These are phyloP conservation scores for Bimuria novae-zelandiae DNA, from an alignment of 2,329 filamentous ascomycete genomes.

Conservation along the genomic window DNA sequence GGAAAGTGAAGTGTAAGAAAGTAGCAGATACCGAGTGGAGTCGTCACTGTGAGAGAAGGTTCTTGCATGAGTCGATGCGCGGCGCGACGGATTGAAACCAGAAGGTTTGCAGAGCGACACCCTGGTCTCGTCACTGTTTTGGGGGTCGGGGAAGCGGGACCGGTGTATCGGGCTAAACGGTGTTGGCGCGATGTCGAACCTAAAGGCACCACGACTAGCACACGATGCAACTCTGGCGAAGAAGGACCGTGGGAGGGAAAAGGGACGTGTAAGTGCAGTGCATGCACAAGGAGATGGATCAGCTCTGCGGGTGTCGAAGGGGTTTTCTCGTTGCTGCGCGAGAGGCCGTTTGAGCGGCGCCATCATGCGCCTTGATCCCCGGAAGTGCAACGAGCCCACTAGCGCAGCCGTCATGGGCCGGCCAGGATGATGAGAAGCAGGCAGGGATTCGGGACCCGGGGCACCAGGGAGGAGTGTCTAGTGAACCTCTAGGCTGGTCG, in stretches of 20 bases:
- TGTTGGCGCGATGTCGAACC: slow-evolving; percentile 6
- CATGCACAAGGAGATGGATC: no score
- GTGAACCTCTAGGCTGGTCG: no score
- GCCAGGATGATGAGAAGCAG: neutral
- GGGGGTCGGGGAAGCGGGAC: slow-evolving; percentile 11
- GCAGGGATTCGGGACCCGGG: neutral
- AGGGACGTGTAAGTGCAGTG: no score
- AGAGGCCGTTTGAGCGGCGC: neutral
- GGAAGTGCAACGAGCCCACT: no score
- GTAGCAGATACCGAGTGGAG: slow-evolving; percentile 12
- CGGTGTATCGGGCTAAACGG: slow-evolving; percentile 4
- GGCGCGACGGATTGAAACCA: slow-evolving; percentile 13
- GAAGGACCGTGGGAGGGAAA: neutral
- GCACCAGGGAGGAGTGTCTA: neutral
- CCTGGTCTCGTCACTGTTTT: slow-evolving; percentile 20
- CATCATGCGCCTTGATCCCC: neutral
- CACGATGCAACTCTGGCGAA: neutral
- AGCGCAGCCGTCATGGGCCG: neutral
- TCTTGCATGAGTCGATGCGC: slow-evolving; percentile 9
- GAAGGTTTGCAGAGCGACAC: slow-evolving; percentile 20
- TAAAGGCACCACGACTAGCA: slow-evolving; percentile 23
- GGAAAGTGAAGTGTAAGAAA: slow-evolving; percentile 11
- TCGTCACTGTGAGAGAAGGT: slow-evolving; percentile 5
- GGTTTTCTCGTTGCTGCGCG: slow-evolving; percentile 8
- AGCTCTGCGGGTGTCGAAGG: slow-evolving; percentile 13